These are phyloP conservation scores for Ceriops decandra DNA, from an alignment of 345 rosid species.

Conservation along the genomic window DNA sequence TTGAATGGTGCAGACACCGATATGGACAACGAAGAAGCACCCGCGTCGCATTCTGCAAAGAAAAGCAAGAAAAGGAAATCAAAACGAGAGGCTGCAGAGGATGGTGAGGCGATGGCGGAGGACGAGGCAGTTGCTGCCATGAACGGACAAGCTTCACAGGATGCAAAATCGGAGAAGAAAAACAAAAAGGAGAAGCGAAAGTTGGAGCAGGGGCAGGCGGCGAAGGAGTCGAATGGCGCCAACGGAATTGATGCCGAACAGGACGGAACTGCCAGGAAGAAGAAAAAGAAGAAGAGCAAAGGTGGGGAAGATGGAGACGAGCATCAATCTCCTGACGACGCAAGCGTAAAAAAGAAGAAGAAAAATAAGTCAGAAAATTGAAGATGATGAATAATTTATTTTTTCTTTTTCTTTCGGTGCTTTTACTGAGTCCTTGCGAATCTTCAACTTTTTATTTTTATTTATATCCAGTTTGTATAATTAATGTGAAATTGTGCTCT, in stretches of 20 bases:
- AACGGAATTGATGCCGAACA: conserved; percentile 5
- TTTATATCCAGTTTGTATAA: no score
- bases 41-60: conserved; percentile 44
- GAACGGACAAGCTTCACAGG: conserved; percentile 40
- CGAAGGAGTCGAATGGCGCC: conserved; percentile 16
- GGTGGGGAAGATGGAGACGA: conserved; percentile 21
- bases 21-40: conserved; percentile 46
- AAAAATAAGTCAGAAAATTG: conserved; percentile 11
- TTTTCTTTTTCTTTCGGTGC: no score
- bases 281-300: conserved; percentile 39
- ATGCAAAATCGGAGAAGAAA: conserved; percentile 49
- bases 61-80: conserved; percentile 63
- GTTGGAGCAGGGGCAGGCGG: conserved; percentile 25
- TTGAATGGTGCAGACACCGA: conserved; percentile 28
- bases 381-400: conserved; percentile 21
- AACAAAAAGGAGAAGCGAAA: conserved; percentile 52
- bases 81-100: conserved; percentile 30
- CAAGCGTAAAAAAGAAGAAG: conserved; percentile 23
- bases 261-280: conserved; percentile 24
- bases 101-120: conserved; percentile 37
- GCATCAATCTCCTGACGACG: background rate
- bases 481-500: no score
- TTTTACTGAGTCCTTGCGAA: no score
- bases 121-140: conserved; percentile 22
- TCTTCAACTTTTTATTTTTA: no score